phyloP scores from a whole-genome alignment of 2,329 filamentous ascomycete species.

The Colletotrichum acutatum region DNA sequence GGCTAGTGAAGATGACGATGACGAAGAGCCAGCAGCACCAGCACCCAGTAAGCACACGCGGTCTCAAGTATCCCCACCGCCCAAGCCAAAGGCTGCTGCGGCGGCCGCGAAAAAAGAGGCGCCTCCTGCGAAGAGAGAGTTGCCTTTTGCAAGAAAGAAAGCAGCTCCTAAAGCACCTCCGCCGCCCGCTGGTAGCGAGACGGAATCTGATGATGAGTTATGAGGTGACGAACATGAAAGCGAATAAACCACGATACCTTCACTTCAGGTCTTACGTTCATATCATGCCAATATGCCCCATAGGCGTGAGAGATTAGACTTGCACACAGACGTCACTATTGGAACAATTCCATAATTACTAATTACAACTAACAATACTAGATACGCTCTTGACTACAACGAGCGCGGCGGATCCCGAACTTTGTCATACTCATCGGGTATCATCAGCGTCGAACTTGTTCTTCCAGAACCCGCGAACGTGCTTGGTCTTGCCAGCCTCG shows the following conservation, averaged over 20 bases:
- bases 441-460: slow-evolving; percentile 65
- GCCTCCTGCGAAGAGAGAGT: slow-evolving; percentile 51
- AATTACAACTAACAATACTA: not conserved
- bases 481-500: slow-evolving; percentile 67
- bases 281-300: no score
- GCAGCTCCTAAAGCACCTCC: slow-evolving; percentile 40
- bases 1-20: slow-evolving; percentile 55
- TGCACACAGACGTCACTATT: no score
- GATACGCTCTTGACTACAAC: not conserved
- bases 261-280: not conserved
- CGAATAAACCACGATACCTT: not conserved
- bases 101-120: slow-evolving; percentile 2
- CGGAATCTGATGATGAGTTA: slow-evolving; percentile 67
- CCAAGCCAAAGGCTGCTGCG: slow-evolving; percentile 20
- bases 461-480: slow-evolving; percentile 70
- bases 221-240: slow-evolving; percentile 42
- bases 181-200: slow-evolving; percentile 54
- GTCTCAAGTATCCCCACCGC: slow-evolving; percentile 9
- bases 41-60: slow-evolving; percentile 20
- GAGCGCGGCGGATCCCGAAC: not conserved
- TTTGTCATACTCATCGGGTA: slow-evolving; percentile 46
- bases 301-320: no score
- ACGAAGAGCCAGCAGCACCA: slow-evolving; percentile 48
- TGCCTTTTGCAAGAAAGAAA: slow-evolving; percentile 58
- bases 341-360: not conserved